Conservation (phyloP, 768 basidiomycete species). For the Gyrodon lividus region DNA sequence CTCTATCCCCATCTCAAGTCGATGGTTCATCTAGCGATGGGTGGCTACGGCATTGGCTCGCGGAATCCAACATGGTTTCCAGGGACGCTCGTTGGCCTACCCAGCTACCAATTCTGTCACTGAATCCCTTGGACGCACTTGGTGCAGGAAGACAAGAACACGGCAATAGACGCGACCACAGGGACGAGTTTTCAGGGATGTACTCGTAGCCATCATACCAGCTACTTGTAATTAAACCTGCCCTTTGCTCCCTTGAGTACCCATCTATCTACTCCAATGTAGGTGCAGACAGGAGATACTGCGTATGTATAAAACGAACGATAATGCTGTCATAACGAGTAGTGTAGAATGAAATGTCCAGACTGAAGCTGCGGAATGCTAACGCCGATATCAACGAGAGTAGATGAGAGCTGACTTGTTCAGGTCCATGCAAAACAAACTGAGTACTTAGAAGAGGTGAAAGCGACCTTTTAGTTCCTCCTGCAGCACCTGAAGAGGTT, state of each 20-base stretch:
- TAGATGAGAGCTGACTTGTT: conserved; percentile 30
- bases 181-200: conserved; percentile 50
- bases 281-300: conserved; percentile 23
- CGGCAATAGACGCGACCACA: conserved; percentile 18
- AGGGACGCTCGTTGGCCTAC: conserved; percentile 8
- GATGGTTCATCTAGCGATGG: background rate
- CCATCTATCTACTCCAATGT: conserved; percentile 24
- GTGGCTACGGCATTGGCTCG: conserved; percentile 26
- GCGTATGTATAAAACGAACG: conserved; percentile 12
- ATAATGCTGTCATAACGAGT: conserved; percentile 17
- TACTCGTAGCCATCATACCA: conserved; percentile 44
- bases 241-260: conserved; percentile 19
- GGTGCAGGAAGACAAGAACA: conserved; percentile 7
- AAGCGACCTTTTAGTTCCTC: conserved; percentile 47
- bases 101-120: conserved; percentile 18
- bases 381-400: conserved; percentile 27
- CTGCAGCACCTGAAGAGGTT: conserved; percentile 83
- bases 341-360: conserved; percentile 27
- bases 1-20: background rate
- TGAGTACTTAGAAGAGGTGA: conserved; percentile 11
- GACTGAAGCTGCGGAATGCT: conserved; percentile 8
- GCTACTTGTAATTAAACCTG: conserved; percentile 11
- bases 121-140: conserved; percentile 14
- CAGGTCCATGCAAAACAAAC: conserved; percentile 25
- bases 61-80: conserved; percentile 18